Evolutionary conservation across 495 filamentous ascomycete genomes (phyloP).

Genomic region (Aspergillus bertholletiae): DNA sequence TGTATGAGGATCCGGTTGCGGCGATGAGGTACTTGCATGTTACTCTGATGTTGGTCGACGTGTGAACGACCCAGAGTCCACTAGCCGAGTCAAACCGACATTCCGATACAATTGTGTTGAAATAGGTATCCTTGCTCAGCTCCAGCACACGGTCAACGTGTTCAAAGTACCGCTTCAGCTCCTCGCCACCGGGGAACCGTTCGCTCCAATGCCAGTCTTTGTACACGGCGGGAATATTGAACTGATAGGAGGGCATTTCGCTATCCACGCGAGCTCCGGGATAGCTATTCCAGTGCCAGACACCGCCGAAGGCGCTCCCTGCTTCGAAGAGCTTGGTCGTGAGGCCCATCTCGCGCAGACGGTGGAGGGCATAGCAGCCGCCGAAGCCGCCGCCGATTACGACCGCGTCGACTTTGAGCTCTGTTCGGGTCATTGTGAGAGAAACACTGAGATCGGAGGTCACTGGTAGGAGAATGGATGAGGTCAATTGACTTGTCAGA

Average conservation of each 20-base stretch:
- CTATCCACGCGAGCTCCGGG: slow-evolving; percentile 50
- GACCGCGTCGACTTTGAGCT: slow-evolving; percentile 23
- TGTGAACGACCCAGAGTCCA: slow-evolving; percentile 25
- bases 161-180: slow-evolving; percentile 53
- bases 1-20: slow-evolving; percentile 18
- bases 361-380: slow-evolving; percentile 41
- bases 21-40: slow-evolving; percentile 27
- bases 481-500: too few relatives aligned
- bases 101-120: slow-evolving; percentile 44
- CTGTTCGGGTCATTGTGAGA: slow-evolving; percentile 14
- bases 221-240: slow-evolving; percentile 47
- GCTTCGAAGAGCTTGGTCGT: slow-evolving; percentile 41
- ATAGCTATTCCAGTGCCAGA: slow-evolving; percentile 54
- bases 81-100: slow-evolving; percentile 38
- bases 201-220: slow-evolving; percentile 51
- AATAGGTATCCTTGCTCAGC: slow-evolving; percentile 48
- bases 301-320: slow-evolving; percentile 44
- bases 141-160: slow-evolving; percentile 50
- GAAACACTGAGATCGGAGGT: not conserved
- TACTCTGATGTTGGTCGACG: slow-evolving; percentile 8
- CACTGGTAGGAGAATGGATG: not conserved
- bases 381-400: slow-evolving; percentile 35
- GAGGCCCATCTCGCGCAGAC: slow-evolving; percentile 37
- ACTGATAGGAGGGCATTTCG: slow-evolving; percentile 49
- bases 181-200: slow-evolving; percentile 47